Base-by-base conservation (phyloP, 345 rosid species). In the Pistacia atlantica region DNA sequence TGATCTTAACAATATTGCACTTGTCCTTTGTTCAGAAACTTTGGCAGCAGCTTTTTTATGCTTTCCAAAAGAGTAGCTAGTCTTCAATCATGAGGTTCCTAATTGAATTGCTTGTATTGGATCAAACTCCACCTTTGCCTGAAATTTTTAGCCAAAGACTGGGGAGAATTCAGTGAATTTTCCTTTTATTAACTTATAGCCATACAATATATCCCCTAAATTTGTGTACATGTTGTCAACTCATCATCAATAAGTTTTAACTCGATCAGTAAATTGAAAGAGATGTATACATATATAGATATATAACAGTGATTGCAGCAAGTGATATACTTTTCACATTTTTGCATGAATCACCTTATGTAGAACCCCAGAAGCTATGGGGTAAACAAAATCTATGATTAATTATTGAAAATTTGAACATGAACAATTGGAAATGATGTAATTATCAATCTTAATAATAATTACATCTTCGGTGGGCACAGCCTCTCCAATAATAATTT, bases 401-500 rank as follows among this genome's bases (percentile, higher is more conserved):
- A 65, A 78, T 71, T 13, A 57, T 67, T n/a, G 73, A 45, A 46
- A 17, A 4, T 42, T 72, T 46, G 77, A 78, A n/a, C 54, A 28
- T 14, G 22, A 49, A 8, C 57, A 57, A 68, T 20, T 12, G 16
- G 2, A 48, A 61, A 49, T 63, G 31, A 64, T 25, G 11, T 67
- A 68, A 60, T 52, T 17, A 74, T 67, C 52, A 68, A 69, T 55
- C 74, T 71, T 80, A 38, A 28, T 48, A 69, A 76, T 72, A 58
- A 72, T 72, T 76, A 60, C 64, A 13, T 65, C 76, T 8, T 58
- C 35, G 33, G 77, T 74, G 77, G 71, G 10, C 63, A 7, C 37
- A 42, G 37, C 38, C 18, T 42, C 46, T 42, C 46, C 46, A 42
- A 42, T 42, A 42, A 0, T 42, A 42, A 42, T 42, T 42, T 42